Evolutionary conservation across 2,329 filamentous ascomycete genomes (phyloP).

Genomic region (Madurella fahalii): DNA sequence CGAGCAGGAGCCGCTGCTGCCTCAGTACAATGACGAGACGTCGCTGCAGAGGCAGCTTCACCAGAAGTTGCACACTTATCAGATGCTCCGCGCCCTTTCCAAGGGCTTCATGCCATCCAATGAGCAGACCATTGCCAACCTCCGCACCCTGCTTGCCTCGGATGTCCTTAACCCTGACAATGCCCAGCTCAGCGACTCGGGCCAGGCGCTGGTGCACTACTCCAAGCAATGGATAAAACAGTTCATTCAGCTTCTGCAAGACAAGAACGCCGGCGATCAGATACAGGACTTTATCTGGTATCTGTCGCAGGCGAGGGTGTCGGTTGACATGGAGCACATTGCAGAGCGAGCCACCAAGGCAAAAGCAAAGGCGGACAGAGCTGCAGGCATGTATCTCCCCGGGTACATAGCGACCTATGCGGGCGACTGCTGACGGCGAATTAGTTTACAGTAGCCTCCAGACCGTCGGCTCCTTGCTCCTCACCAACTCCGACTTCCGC

Average conservation of each 20-base stretch:
- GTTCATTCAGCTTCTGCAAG: slow-evolving; percentile 73
- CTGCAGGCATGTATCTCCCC: slow-evolving; percentile 52
- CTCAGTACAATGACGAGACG: slow-evolving; percentile 80
- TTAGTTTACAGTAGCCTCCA: slow-evolving; percentile 75
- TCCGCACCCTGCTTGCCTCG: slow-evolving; percentile 73
- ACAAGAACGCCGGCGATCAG: slow-evolving; percentile 82
- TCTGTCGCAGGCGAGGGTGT: slow-evolving; percentile 67
- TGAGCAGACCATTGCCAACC: slow-evolving; percentile 73
- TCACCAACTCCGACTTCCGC: slow-evolving; percentile 88
- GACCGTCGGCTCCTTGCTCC: slow-evolving; percentile 76
- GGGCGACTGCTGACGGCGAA: slow-evolving; percentile 22
- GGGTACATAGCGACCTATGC: neutral
- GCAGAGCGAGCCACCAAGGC: slow-evolving; percentile 56
- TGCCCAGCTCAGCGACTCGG: slow-evolving; percentile 71
- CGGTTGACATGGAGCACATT: slow-evolving; percentile 63
- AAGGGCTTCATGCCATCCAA: slow-evolving; percentile 91
- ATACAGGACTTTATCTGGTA: slow-evolving; percentile 92
- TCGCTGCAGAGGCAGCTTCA: slow-evolving; percentile 71
- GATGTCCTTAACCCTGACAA: slow-evolving; percentile 74
- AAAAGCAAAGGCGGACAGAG: slow-evolving; percentile 66
- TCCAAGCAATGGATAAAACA: slow-evolving; percentile 70
- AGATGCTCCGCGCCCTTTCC: slow-evolving; percentile 78
- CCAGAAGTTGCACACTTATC: slow-evolving; percentile 88
- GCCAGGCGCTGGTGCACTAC: slow-evolving; percentile 67
- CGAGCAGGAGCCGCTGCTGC: slow-evolving; percentile 75